Percentiles rank a stretch among this genome's conserved stretches.
Conservation (phyloP, 2,329 filamentous ascomycete species). For the Stylonectria norvegica region DNA sequence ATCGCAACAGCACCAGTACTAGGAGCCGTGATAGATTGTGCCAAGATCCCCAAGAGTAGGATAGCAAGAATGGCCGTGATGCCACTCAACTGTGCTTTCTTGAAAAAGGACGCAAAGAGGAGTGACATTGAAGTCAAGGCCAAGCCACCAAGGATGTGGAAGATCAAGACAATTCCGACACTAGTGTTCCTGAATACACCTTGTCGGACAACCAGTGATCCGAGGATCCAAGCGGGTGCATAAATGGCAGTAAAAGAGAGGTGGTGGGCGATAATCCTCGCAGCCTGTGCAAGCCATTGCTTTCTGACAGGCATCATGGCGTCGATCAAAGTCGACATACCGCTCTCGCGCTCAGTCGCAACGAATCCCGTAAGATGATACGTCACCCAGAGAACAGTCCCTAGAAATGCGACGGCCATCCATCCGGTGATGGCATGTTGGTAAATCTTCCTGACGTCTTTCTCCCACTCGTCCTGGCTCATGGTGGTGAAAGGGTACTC, state of each 20-base stretch:
- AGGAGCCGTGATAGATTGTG: conserved; percentile 67
- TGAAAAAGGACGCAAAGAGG: conserved; percentile 79
- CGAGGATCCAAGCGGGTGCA: conserved; percentile 76
- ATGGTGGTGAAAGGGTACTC: conserved; percentile 76
- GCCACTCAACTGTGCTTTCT: conserved; percentile 81
- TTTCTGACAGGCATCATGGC: conserved; percentile 80
- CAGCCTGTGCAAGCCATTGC: conserved; percentile 73
- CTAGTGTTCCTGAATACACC: conserved; percentile 66
- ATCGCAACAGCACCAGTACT: conserved; percentile 62
- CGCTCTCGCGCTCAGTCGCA: conserved; percentile 78
- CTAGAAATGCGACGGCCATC: conserved; percentile 74
- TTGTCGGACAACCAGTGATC: conserved; percentile 59
- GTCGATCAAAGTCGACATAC: conserved; percentile 85
- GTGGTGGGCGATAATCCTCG: conserved; percentile 75
- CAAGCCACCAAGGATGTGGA: conserved; percentile 72
- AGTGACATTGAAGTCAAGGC: conserved; percentile 77
- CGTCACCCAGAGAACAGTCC: conserved; percentile 74
- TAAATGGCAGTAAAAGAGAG: conserved; percentile 78
- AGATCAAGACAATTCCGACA: conserved; percentile 64
- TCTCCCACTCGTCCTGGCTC: conserved; percentile 63
- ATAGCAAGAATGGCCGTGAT: conserved; percentile 71
- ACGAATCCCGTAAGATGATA: conserved; percentile 87
- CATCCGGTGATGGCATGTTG: conserved; percentile 71
- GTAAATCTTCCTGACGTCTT: conserved; percentile 64
- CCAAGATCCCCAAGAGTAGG: conserved; percentile 74